Conservation (phyloP, 73 alveolate genomes). For the Symbiodinium natans region DNA sequence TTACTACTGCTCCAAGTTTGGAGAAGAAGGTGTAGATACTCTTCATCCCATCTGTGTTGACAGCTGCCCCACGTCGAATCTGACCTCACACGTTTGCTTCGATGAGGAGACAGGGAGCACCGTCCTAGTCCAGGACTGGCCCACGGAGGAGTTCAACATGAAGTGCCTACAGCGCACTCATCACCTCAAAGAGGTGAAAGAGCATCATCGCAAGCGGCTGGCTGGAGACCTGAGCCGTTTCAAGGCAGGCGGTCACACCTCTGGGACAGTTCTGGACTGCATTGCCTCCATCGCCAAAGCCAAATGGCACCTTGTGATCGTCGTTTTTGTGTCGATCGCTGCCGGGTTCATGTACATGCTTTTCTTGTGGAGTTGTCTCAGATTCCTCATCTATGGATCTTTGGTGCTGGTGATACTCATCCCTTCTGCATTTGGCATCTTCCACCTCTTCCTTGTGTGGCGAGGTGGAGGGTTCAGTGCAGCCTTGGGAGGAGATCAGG, state of each 20-base stretch:
- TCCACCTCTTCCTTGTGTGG: constrained; percentile 3
- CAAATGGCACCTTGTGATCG: not conserved
- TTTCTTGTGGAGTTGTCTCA: not conserved
- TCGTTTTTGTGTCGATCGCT: not conserved
- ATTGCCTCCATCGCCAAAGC: not conserved
- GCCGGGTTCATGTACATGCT: constrained; percentile 54
- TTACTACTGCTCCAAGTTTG: constrained; percentile 35
- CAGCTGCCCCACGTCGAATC: constrained; percentile 58
- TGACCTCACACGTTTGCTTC: constrained; percentile 37
- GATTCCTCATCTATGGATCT: constrained; percentile 29
- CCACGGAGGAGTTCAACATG: constrained; percentile 10
- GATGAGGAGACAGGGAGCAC: not conserved
- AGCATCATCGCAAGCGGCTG: not conserved
- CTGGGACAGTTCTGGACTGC: not conserved
- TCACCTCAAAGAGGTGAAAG: not conserved
- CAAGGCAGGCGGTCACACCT: not conserved
- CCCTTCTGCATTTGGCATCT: constrained; percentile 18
- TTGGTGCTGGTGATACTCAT: constrained; percentile 43
- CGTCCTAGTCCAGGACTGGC: not conserved
- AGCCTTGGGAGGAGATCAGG: not conserved
- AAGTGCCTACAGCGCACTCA: not conserved
- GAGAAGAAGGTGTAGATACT: not conserved
- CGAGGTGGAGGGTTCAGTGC: constrained; percentile 1
- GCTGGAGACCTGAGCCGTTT: not conserved
- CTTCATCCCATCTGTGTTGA: constrained; percentile 31